Conservation (phyloP, 2,329 filamentous ascomycete species). For the Fusarium newnesense region DNA sequence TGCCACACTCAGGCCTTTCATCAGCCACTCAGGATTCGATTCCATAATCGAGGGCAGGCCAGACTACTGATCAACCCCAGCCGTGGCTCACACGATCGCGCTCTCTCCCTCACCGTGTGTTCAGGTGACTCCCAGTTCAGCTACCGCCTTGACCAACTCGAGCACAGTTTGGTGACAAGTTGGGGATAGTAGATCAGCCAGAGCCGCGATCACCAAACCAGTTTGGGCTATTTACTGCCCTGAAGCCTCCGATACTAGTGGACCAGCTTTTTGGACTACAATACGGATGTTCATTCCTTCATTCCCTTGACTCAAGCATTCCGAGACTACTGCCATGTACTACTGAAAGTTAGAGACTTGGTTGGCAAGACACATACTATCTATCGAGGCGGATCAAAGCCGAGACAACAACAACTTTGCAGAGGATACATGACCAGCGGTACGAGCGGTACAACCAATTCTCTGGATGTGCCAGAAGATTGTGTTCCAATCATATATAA, state of each 20-base stretch:
- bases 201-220: conserved; percentile 29
- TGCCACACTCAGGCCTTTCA: conserved; percentile 7
- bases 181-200: conserved; percentile 26
- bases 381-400: conserved; percentile 21
- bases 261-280: conserved; percentile 11
- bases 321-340: conserved; percentile 10
- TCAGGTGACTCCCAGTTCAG: conserved; percentile 36
- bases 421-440: conserved; percentile 5
- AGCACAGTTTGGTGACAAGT: conserved; percentile 11
- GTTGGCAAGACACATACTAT: conserved; percentile 30
- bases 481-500: neutral
- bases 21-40: conserved; percentile 21
- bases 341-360: neutral
- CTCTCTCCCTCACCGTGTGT: conserved; percentile 13
- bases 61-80: conserved; percentile 18
- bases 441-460: conserved; percentile 16
- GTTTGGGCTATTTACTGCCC: conserved; percentile 21
- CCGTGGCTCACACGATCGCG: conserved; percentile 30
- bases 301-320: conserved; percentile 38
- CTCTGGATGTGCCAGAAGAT: conserved; percentile 8
- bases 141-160: conserved; percentile 26
- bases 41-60: conserved; percentile 4
- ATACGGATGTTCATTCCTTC: conserved; percentile 14
- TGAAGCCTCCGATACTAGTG: conserved; percentile 8
- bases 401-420: conserved; percentile 17